Base-by-base conservation (phyloP, 1,284 basidiomycete species). In the Prillingera fragicola region DNA sequence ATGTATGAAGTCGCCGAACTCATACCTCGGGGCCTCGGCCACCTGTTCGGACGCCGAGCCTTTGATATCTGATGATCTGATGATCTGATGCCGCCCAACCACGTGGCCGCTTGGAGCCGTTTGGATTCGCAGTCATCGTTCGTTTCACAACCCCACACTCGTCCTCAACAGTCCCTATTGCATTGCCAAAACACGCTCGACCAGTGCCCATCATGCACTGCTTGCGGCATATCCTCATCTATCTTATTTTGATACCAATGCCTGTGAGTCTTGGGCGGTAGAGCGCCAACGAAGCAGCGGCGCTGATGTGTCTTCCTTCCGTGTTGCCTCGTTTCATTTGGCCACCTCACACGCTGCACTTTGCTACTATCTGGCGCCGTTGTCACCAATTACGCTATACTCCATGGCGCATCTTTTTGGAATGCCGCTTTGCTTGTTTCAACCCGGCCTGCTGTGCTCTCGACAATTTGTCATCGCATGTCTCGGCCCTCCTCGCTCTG, bases 161-260 rank as follows among this genome's bases (percentile, higher is more conserved):
- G n/a, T n/a, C n/a, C n/a, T n/a, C n/a, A n/a, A n/a, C n/a, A n/a
- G n/a, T n/a, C n/a, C n/a, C n/a, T 24, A 13, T 12, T 26, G 19
- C 19, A 23, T 15, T 37, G 35, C 27, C 27, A 25, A 26, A 37
- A 22, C n/a, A 5, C 19, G 6, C 10, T 37, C 24, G 35, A 10
- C 17, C 35, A 25, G 24, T 17, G 35, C 14, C 36, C 38, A 41
- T 5, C 7, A 48, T 62, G 60, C 56, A 57, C 55, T 62, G 60
- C 36, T 50, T 62, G 22, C 58, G 85, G 83, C 83, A 78, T 82
- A 52, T 85, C 81, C 49, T 85, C 82, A 74, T 83, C 82, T 71
- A 82, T 84, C 58, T 80, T 80, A 44, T 85, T 79, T 43, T 65
- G 28, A 46, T 63, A 5, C 56, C 55, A 9, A 48, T 63, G 41